A percentile compares a stretch with the other conserved stretches of the same genome.
phyloP scores from a whole-genome alignment of 441 rosid genomes.

The Capsella rubella region DNA sequence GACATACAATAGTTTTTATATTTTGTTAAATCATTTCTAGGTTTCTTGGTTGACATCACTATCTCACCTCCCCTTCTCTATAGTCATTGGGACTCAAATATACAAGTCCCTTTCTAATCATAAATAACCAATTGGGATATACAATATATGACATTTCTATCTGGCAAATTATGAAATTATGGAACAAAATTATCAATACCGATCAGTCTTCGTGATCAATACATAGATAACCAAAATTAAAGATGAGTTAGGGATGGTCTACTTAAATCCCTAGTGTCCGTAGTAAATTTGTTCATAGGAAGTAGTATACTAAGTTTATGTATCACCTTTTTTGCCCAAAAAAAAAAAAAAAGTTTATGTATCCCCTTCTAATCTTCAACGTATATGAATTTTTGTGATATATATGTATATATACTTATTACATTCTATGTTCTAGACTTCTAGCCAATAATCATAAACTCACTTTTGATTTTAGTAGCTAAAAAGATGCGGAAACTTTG shows the following conservation, averaged over 20 bases:
- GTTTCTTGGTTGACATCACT: conserved; percentile 29
- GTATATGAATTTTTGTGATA: conserved; percentile 5
- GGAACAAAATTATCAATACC: background rate
- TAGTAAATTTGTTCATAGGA: too few relatives aligned
- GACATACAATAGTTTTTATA: background rate
- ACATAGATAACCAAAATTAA: background rate
- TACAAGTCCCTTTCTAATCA: background rate
- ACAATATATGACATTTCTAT: background rate
- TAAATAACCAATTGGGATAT: background rate
- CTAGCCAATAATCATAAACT: conserved; percentile 7
- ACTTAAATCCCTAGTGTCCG: background rate
- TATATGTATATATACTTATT: background rate
- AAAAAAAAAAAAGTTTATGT: background rate
- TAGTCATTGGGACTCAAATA: conserved; percentile 26
- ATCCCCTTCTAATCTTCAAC: background rate
- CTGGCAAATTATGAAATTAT: background rate
- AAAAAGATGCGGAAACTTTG: conserved; percentile 5
- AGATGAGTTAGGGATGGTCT: background rate
- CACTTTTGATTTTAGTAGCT: conserved; percentile 7
- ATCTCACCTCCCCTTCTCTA: conserved; percentile 2
- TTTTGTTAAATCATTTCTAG: conserved; percentile 28
- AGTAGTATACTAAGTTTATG: background rate
- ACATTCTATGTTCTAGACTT: background rate
- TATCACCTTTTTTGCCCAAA: too few relatives aligned
- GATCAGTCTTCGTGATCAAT: background rate